Evolutionary conservation across 2,329 filamentous ascomycete genomes (phyloP).

Genomic region (Fusarium veterinarium): DNA sequence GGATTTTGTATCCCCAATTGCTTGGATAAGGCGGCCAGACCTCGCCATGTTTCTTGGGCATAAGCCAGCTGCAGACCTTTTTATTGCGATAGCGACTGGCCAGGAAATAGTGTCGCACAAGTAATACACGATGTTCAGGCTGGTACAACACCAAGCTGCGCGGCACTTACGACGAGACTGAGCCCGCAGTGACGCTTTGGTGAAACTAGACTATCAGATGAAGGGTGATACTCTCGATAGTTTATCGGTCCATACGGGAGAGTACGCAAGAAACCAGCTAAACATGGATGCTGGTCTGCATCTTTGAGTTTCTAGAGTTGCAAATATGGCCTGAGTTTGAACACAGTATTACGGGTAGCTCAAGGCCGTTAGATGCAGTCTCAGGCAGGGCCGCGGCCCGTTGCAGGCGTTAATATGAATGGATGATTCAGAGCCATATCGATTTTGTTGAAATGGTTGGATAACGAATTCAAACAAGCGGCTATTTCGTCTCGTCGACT

Average conservation of each 20-base stretch:
- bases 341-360: neutral
- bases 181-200: slow-evolving; percentile 18
- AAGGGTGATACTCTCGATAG: neutral
- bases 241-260: neutral
- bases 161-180: slow-evolving; percentile 22
- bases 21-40: neutral
- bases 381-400: slow-evolving; percentile 22
- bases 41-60: neutral
- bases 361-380: slow-evolving; percentile 4
- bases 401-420: slow-evolving; percentile 16
- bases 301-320: neutral
- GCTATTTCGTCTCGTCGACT: neutral
- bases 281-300: neutral
- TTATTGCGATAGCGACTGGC: slow-evolving; percentile 6
- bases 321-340: neutral
- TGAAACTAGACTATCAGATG: neutral
- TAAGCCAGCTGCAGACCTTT: slow-evolving; percentile 2
- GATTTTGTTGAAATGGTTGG: slow-evolving; percentile 5
- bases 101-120: slow-evolving; percentile 12
- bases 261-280: neutral
- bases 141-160: slow-evolving; percentile 17
- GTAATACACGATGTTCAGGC: slow-evolving; percentile 17
- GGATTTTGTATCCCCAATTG: neutral
- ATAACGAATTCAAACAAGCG: neutral
- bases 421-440: neutral